Evolutionary conservation across 2,329 filamentous ascomycete species (phyloP), one percentile per base, ranked within the genome.

Genomic region (Aspergillus glaucus): DNA sequence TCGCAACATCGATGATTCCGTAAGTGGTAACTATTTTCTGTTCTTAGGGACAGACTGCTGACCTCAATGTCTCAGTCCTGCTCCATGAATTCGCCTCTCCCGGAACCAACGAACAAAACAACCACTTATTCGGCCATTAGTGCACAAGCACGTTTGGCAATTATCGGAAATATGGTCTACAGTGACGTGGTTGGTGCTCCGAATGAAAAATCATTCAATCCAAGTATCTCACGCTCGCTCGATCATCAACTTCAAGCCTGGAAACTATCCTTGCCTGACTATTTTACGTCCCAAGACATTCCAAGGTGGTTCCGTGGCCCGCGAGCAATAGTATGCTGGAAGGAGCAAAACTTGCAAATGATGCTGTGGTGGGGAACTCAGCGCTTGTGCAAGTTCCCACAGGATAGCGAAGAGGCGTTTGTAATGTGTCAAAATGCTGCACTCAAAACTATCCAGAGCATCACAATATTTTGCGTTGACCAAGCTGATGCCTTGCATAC

Each of bases 321-420:
- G 5, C 53, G 57, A 5, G 50, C 53, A 4, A 45, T 59, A 1
- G 45, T 59, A n/a, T 6, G 41, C 3, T 59, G 56, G 56, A 59
- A 61, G 42, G 57, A 61, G 21, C 55, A 58, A 17, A 60, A 60
- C 19, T 26, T 60, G 6, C 52, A 56, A 1, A 59, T 59, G 44
- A 37, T 61, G 45, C 51, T 60, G 1, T 58, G 56, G 56, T 57
- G 59, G 49, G 56, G 57, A 5, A 58, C 49, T 24, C 53, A 53
- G 9, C 53, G 53, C 2, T 22, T 49, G 0, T 52, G 53, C 34
- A 43, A 15, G 12, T n/a, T 26, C 8, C 10, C 41, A 1, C 30
- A 43, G 1, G 53, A 58, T n/a, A 44, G 34, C 14, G 49, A 51
- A 42, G 56, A 59, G 45, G 53, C 56, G 4, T 50, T 39, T 8